Conservation (phyloP, 139 green algal species). For the Chlorella vulgaris region DNA sequence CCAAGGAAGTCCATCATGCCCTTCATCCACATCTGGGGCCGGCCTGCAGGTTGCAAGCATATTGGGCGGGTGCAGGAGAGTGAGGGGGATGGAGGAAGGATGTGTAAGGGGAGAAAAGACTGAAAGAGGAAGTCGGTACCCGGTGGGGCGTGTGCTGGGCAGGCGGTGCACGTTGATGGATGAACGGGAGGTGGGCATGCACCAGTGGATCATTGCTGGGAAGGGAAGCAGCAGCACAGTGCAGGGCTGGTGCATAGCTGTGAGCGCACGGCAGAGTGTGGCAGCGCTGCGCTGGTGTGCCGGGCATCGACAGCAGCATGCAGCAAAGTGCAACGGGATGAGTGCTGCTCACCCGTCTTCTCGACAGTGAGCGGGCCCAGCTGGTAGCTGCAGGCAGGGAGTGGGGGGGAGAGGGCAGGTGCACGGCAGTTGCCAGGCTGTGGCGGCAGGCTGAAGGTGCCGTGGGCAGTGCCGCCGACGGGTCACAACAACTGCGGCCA, state of each 20-base stretch:
- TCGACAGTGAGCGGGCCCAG: constrained; percentile 11
- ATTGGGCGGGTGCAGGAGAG: neutral
- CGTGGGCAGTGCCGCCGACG: neutral
- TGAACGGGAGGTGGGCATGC: too few relatives aligned
- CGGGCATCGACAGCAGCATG: neutral
- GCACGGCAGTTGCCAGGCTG: neutral
- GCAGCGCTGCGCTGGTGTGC: too few relatives aligned
- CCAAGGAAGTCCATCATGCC: constrained; percentile 3
- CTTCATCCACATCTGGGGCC: constrained; percentile 22
- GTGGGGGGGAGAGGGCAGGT: neutral
- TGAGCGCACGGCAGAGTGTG: too few relatives aligned
- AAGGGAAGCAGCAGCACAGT: too few relatives aligned
- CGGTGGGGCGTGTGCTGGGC: too few relatives aligned
- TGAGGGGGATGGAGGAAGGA: neutral
- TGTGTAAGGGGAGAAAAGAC: neutral
- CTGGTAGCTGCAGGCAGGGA: constrained; percentile 2
- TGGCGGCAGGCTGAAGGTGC: neutral
- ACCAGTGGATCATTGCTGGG: too few relatives aligned
- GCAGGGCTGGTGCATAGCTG: too few relatives aligned
- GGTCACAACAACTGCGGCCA: neutral
- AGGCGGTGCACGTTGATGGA: too few relatives aligned
- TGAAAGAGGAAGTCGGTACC: too few relatives aligned
- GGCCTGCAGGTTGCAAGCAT: neutral
- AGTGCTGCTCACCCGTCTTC: neutral
- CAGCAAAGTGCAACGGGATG: neutral